Base-by-base conservation (phyloP, 2,329 filamentous ascomycete genomes). In the Cladosporium austrohemisphaericum region DNA sequence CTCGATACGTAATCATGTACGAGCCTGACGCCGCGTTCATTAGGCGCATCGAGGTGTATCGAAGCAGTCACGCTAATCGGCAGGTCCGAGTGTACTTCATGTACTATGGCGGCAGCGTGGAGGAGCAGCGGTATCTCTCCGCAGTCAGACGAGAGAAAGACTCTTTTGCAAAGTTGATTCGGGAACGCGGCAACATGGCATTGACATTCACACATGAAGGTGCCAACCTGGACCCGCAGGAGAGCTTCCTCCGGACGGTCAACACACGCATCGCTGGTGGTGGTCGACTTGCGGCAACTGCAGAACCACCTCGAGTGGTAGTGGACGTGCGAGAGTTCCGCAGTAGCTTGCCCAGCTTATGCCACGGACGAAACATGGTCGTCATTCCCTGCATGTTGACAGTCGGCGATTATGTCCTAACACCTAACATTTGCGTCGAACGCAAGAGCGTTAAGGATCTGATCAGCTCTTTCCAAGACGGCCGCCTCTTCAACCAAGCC, bases 1-100 rank as follows among this genome's bases (percentile, higher is more conserved):
- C 93, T 26, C 84, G 88, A 52, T 96, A 96, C 68, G 89, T 98
- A 52, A 86, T 98, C 71, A 97, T 98, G 93, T 98, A 96, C 68
- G 93, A 97, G 65, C 92, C 93, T 1, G 90, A 97, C 57, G 83
- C 92, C 3, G 84, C 92, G 3, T 98, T 98, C 67, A 95, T 97
- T 61, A 83, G 93, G 11, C 79, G 92, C 29, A 86, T 98, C 16
- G 93, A 98, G 66, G 91, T 97, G 2, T 98, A 97, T 69, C 84
- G 93, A 31, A 95, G 90, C 45, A 96, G 91, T 8, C 93, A 98
- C 69, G 86, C 84, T 51, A 88, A 92, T 65, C 78, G 90, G 28
- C 90, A 88, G 60, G 88, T 97, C 33, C 81, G 89, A 35, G 91
- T 95, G 1, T 98, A 96, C 71, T 97, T 97, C 66, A 83, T 97